Evolutionary conservation across 1,284 basidiomycete species (phyloP), one percentile per base, ranked within the genome.

Genomic region (Rhodotorula sp.): DNA sequence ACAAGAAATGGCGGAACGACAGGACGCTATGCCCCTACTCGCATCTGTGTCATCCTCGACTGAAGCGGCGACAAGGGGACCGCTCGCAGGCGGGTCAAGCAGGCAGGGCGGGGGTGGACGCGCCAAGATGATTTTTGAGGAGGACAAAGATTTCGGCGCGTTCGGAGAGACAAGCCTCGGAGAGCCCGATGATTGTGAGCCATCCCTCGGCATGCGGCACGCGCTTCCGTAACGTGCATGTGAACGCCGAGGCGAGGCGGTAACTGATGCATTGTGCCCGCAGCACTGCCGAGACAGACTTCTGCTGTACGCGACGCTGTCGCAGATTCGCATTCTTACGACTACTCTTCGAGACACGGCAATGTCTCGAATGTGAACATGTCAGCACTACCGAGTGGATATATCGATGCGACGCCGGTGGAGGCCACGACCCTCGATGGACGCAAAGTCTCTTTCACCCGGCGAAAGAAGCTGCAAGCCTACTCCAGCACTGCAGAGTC

Each of bases 361-460:
- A 57, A 70, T 53, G 66, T 72, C 29, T 64, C 75, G 15, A 46
- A 46, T 12, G 46, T 75, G 29, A 60, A 73, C 60, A 60, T 77
- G 8, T 69, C 68, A 18, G 4, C 14, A 24, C 42, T 56, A 10
- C 42, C 48, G 22, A 30, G 59, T 2, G 70, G 68, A n/a, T 61
- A 58, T 53, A 57, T 69, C 56, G 72, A 72, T 17, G 66, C 69
- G 18, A 53, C 67, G 0, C 71, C 74, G 1, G 48, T 77, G 5
- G 42, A 67, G 46, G 77, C 74, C 2, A 78, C 77, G 17, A 73
- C 66, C 29, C 68, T 75, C 29, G 71, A 70, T 29, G 77, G 77
- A 15, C 63, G 46, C 33, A 64, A 65, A 56, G 26, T 78, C 51
- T 51, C 55, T 0, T 67, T 79, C 45, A 62, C 60, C 33, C 33